Base-by-base conservation (phyloP, 768 basidiomycete species). In the Boletales sp. region DNA sequence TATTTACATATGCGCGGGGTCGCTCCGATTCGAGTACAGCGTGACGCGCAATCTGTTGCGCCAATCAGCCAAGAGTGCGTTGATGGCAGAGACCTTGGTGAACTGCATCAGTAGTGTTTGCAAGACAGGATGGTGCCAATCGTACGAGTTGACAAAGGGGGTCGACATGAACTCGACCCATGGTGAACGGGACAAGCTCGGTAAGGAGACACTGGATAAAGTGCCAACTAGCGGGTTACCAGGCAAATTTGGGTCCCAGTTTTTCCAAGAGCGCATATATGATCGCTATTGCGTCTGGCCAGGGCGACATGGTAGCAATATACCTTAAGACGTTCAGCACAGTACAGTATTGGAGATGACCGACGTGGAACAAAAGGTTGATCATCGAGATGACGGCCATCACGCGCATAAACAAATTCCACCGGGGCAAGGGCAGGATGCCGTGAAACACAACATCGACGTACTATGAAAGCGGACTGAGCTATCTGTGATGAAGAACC, bases 71-170 rank as follows among this genome's bases (percentile, higher is more conserved):
- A 52, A 42, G 13, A 56, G 43, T 4, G 40, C 15, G 13, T 50
- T 50, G 47, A 66, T 49, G 13, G 50, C 53, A 17, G 31, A 32
- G 11, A 55, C 47, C 58, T 63, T 48, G 40, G 18, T 30, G 2
- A 45, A 41, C 29, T 17, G n/a, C 24, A 18, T 65, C 35, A 51
- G 34, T 34, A 10, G 39, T 14, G 8, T 31, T 34, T 31, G 31
- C 11, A 12, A 45, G 17, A 27, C 24, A 45, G 27, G 14, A 17
- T 31, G 17, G 36, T 31, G 40, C n/a, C 15, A 29, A 24, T 48
- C 59, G 15, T 2, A 66, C 63, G 34, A 58, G 34, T 32, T 52
- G 50, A 54, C 40, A 53, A n/a, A 60, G 43, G 15, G 58, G 52
- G 4, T 63, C 50, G 8, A 17, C 12, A 29, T 29, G 48, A 24